Base-by-base conservation (phyloP, 1,284 basidiomycete species). In the Ganoderma sinense region DNA sequence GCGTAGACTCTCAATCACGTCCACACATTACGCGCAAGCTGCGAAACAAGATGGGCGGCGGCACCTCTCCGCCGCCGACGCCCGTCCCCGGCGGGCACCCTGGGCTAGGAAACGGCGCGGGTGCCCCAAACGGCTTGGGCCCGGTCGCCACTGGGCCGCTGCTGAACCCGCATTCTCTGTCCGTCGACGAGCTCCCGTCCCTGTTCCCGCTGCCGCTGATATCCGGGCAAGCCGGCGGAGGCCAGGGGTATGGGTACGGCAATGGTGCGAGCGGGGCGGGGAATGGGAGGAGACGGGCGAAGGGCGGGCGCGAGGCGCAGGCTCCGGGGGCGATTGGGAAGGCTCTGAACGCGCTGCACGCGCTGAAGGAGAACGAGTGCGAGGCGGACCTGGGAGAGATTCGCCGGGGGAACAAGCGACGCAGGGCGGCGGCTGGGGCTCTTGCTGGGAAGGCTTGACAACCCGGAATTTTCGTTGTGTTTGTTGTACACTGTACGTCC, bases 11-110 rank as follows among this genome's bases (percentile, higher is more conserved):
- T 2, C 91, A 93, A 78, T 89, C 89, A 5, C 88, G 93, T 51
- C 88, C 91, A n/a, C 92, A 93, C 75, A 88, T 93, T 73, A 94
- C 93, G 6, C 89, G 92, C 62, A 94, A 94, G 78, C 84, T 94
- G 29, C 88, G 93, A 61, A 94, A 94, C 81, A 93, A 93, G 78
- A 79, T 92, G 7, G 81, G 74, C 13, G 87, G 90, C 23, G 59
- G 59, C 29, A 89, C 88, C 1, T 91, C 91, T 0, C 91, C 91
- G 29, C 91, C 85, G 73, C 74, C 89, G 77, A 78, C 91, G 8
- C 87, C 90, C 23, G 81, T 84, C 48, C 80, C 80, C 36, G 75
- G 80, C 13, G 77, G 78, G 29, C 70, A 80, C 23, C 75, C 77
- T n/a, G 78, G 82, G 51, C 71, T 76, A n/a, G 75, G 73, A 13